phyloP scores from a whole-genome alignment of 2,329 filamentous ascomycete genomes.

The Stylonectria norvegica region DNA sequence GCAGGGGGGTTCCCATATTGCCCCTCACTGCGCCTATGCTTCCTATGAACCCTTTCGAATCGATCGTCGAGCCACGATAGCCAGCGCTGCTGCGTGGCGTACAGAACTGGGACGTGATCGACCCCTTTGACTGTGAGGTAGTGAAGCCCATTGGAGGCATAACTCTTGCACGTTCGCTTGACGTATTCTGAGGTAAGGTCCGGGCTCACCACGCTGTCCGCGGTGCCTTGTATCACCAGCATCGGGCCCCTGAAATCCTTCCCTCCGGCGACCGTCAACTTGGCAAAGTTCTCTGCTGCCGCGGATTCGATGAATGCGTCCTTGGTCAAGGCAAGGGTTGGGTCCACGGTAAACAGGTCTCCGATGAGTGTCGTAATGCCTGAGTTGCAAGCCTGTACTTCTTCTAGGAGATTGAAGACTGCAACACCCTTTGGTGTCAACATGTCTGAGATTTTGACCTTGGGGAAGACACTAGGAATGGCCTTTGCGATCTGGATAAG shows the following conservation, averaged over 20 bases:
- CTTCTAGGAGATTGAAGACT: slow-evolving; percentile 10
- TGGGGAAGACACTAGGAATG: slow-evolving; percentile 12
- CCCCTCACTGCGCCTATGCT: background rate
- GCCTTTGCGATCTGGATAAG: slow-evolving; percentile 10
- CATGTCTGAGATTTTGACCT: slow-evolving; percentile 13
- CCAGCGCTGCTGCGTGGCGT: slow-evolving; percentile 23
- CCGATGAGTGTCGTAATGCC: slow-evolving; percentile 4
- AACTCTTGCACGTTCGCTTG: slow-evolving; percentile 17
- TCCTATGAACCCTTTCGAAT: slow-evolving; percentile 13
- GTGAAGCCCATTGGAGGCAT: slow-evolving; percentile 10
- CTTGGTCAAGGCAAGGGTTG: slow-evolving; percentile 1
- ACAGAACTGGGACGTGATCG: slow-evolving; percentile 16
- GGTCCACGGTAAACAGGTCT: slow-evolving; percentile 2
- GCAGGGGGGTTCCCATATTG: background rate
- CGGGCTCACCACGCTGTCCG: slow-evolving; percentile 18
- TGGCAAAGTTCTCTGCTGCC: slow-evolving; percentile 20
- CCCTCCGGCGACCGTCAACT: slow-evolving; percentile 27
- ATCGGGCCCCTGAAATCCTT: slow-evolving; percentile 34
- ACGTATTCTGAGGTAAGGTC: slow-evolving; percentile 13
- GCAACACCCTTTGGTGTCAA: slow-evolving; percentile 9
- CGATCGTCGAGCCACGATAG: slow-evolving; percentile 22
- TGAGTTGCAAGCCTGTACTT: slow-evolving; percentile 15
- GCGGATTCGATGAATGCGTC: slow-evolving; percentile 18
- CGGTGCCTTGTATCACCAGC: slow-evolving; percentile 35
- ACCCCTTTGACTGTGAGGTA: slow-evolving; percentile 19